A percentile compares a stretch with the other conserved stretches of the same genome.
Conservation (phyloP, 148 eudicot species). For the Diospyros lotus region DNA sequence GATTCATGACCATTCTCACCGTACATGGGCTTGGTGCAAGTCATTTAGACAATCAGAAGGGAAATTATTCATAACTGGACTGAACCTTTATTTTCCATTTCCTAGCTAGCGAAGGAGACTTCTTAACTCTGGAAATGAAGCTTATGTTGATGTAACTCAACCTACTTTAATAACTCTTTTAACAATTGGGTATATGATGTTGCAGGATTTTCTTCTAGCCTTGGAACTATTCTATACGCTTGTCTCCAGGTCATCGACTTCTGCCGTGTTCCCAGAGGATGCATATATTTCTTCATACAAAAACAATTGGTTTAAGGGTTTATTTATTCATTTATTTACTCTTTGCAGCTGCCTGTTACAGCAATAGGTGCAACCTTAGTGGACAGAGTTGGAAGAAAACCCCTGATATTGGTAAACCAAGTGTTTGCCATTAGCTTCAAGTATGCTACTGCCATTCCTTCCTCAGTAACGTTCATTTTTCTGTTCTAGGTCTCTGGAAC, state of each 20-base stretch:
- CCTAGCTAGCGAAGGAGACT: neutral
- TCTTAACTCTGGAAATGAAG: neutral
- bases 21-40: neutral
- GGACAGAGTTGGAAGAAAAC: constrained; percentile 86
- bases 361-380: constrained; percentile 56
- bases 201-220: constrained; percentile 61
- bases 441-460: neutral
- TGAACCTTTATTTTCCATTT: constrained; percentile 3
- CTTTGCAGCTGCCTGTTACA: constrained; percentile 55
- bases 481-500: constrained; percentile 59
- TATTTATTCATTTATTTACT: neutral
- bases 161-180: neutral
- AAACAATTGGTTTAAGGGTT: neutral
- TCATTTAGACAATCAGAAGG: neutral
- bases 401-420: constrained; percentile 68
- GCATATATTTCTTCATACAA: neutral
- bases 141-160: neutral
- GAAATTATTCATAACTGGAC: neutral
- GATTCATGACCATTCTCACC: neutral
- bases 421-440: neutral
- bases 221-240: constrained; percentile 76
- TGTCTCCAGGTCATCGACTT: constrained; percentile 54
- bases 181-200: neutral
- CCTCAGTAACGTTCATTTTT: neutral
- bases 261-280: neutral